Conservation (phyloP, 768 basidiomycete species). For the Lactarius indigo region DNA sequence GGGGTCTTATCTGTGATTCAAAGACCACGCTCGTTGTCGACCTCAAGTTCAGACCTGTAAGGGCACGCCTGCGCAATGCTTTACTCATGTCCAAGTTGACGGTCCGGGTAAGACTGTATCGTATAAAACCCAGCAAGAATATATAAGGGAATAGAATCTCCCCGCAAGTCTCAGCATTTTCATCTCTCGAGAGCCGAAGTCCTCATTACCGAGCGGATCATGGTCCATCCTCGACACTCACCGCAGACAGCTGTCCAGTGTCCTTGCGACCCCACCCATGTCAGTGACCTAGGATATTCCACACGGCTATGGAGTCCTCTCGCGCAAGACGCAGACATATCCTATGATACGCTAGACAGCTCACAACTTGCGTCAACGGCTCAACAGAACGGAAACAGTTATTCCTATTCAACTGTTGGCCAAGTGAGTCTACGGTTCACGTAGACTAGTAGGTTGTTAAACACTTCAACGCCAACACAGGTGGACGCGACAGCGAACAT, state of each 20-base stretch:
- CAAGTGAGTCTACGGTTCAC: neutral
- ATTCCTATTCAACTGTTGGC: neutral
- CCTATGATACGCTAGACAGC: neutral
- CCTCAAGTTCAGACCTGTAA: too few species aligned
- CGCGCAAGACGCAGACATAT: neutral
- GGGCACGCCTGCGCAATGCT: too few species aligned
- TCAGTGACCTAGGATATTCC: neutral
- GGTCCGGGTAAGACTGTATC: too few species aligned
- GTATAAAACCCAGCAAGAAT: too few species aligned
- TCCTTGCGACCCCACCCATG: neutral
- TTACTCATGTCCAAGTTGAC: too few species aligned
- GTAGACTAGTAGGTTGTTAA: too few species aligned
- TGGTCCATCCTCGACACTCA: neutral
- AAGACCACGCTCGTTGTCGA: too few species aligned
- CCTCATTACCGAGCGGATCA: neutral
- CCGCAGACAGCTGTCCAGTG: neutral
- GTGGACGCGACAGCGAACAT: neutral
- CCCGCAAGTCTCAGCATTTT: too few species aligned
- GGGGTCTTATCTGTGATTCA: too few species aligned
- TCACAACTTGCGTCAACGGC: neutral
- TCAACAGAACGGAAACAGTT: neutral
- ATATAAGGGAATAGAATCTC: too few species aligned
- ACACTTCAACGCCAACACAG: too few species aligned
- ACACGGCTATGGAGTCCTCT: neutral
- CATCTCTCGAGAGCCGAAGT: too few species aligned